phyloP scores from a whole-genome alignment of 2,329 filamentous ascomycete genomes.

The Thelonectria discophora region DNA sequence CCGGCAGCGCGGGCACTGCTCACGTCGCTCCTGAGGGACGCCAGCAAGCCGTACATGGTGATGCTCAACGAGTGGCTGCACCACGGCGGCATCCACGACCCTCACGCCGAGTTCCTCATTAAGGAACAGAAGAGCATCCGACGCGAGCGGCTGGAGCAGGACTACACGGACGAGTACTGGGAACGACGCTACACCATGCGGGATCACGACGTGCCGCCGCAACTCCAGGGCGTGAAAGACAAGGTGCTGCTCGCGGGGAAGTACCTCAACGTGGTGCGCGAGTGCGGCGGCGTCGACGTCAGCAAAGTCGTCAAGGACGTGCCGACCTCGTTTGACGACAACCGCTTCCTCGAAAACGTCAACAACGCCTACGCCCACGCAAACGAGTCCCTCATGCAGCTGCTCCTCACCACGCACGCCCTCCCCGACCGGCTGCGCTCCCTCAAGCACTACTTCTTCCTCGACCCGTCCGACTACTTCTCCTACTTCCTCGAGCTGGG shows the following conservation, averaged over 20 bases:
- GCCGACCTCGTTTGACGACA: conserved; percentile 92
- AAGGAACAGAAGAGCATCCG: conserved; percentile 96
- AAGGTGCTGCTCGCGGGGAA: conserved; percentile 96
- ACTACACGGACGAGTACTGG: conserved; percentile 99
- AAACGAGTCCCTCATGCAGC: conserved; percentile 89
- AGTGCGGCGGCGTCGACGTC: conserved; percentile 95
- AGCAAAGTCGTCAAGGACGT: conserved; percentile 88
- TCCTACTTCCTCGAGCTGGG: conserved; percentile 96
- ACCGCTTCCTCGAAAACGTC: conserved; percentile 92
- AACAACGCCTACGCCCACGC: conserved; percentile 94
- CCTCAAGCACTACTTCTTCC: conserved; percentile 98
- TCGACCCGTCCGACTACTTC: conserved; percentile 97
- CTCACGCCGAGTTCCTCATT: conserved; percentile 91
- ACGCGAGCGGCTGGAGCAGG: conserved; percentile 88
- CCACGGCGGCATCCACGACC: conserved; percentile 93
- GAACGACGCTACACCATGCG: conserved; percentile 96
- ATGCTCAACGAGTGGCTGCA: conserved; percentile 99
- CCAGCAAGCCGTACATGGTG: conserved; percentile 92
- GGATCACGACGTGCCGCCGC: conserved; percentile 89
- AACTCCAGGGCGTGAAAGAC: conserved; percentile 89
- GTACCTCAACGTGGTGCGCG: conserved; percentile 96
- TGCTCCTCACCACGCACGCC: conserved; percentile 91
- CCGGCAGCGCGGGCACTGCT: conserved; percentile 85
- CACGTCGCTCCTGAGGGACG: conserved; percentile 83
- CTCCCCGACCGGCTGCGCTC: conserved; percentile 87